These are phyloP conservation scores for Andrographis paniculata DNA, from an alignment of 305 asterid species.

Conservation along the genomic window DNA sequence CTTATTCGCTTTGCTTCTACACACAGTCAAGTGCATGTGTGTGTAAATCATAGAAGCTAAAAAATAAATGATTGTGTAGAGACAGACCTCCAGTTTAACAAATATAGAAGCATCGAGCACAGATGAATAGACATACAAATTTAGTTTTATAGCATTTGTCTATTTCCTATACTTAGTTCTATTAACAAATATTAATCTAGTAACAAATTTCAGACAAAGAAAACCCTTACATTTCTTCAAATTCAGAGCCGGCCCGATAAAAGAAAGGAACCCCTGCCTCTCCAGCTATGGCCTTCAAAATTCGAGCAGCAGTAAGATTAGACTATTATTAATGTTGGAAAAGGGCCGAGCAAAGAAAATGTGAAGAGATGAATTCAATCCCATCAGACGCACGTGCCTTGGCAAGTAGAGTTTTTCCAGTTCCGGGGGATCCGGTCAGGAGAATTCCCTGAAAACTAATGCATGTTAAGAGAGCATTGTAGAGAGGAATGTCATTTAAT, in stretches of 20 bases:
- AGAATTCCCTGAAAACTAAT: constrained; percentile 76
- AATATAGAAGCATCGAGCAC: neutral
- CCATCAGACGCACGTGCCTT: constrained; percentile 41
- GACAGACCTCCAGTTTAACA: too few species aligned
- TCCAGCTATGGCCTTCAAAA: constrained; percentile 95
- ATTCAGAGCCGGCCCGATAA: constrained; percentile 96
- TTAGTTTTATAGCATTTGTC: too few species aligned
- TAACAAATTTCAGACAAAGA: neutral
- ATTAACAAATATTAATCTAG: too few species aligned
- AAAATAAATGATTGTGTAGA: too few species aligned
- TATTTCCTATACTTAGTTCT: too few species aligned
- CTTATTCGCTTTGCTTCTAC: too few species aligned
- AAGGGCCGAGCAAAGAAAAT: constrained; percentile 4
- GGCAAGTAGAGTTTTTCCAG: constrained; percentile 96
- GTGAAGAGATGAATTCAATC: constrained; percentile 5
- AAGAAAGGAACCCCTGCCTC: constrained; percentile 99
- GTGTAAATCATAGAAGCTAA: neutral
- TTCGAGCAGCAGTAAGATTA: constrained; percentile 22
- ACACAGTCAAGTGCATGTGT: neutral
- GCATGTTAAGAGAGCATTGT: constrained; percentile 17
- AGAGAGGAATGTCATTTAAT: constrained; percentile 3
- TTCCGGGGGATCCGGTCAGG: constrained; percentile 97
- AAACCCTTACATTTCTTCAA: constrained; percentile 83
- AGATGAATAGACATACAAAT: too few species aligned
- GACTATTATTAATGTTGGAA: constrained; percentile 9